Base-by-base conservation (phyloP, 495 filamentous ascomycete species). In the Xylaria venustula region DNA sequence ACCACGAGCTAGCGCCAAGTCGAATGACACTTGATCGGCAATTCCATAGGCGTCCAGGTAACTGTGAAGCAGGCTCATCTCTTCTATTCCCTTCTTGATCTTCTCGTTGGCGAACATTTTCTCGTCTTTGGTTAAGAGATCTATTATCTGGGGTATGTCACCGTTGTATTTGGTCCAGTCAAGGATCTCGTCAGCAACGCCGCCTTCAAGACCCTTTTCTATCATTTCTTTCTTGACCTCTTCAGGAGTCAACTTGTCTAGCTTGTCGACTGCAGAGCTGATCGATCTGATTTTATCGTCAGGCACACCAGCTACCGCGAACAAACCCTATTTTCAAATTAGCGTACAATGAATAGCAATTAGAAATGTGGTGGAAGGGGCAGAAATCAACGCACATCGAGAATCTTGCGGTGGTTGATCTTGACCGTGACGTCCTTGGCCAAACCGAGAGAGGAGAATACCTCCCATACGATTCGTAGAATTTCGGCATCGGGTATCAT, bases 401-500 rank as follows among this genome's bases (percentile, higher is more conserved):
- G 83, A 32, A 97, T 92, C 72, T 96, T 95, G 52, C 93, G 83
- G 79, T 96, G 92, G 79, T 97, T 98, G 72, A 97, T 82, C 80
- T 97, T 97, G 75, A 97, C 93, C 4, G 88, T 93, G 65, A 61
- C 44, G 74, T 83, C 61, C 83, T 88, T 48, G 81, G 77, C 87
- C 84, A 90, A 34, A 88, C 89, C 58, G 14, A 98, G 78, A n/a
- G 77, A 75, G 65, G 93, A 87, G 63, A 98, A 96, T 14, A 97
- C 87, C 71, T 98, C 93, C 67, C 80, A 87, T 20, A 90, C 83
- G 60, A 97, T 92, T 42, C 88, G 77, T 60, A 98, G 73, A 54
- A 96, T 88, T 78, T 97, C 93, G n/a, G 93, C 91, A 74, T 97
- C 93, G 46, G 93, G 91, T 22, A 97, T 79, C 93, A 98, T 97